A percentile compares a stretch with the other conserved stretches of the same genome.
These are phyloP conservation scores for Cystobasidiopsis lactophilus DNA, from an alignment of 768 basidiomycete genomes.

Conservation along the genomic window DNA sequence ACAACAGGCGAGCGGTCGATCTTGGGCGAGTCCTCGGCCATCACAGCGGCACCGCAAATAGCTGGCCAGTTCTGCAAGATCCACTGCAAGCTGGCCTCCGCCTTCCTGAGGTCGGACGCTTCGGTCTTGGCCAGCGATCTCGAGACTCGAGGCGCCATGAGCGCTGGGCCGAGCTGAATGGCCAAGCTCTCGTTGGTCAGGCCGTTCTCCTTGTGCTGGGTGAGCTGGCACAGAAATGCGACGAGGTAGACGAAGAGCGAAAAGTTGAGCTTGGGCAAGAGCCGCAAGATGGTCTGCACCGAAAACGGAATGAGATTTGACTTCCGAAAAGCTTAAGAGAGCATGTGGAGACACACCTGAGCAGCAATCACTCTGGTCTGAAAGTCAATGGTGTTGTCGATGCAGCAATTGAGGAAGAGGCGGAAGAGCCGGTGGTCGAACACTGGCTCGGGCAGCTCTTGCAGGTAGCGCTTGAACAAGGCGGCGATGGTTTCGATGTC, in stretches of 20 bases:
- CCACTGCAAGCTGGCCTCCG: too few species aligned
- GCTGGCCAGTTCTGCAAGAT: too few species aligned
- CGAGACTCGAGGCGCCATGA: conserved; percentile 21
- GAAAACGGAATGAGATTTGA: too few species aligned
- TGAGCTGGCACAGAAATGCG: conserved; percentile 34
- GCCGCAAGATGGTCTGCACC: conserved; percentile 32
- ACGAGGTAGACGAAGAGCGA: conserved; percentile 31
- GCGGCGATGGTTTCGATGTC: conserved; percentile 31
- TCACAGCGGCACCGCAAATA: too few species aligned
- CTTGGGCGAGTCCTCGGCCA: too few species aligned
- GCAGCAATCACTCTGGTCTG: conserved; percentile 27
- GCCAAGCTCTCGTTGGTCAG: conserved; percentile 31
- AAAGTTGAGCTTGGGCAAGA: conserved; percentile 29
- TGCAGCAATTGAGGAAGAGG: conserved; percentile 31
- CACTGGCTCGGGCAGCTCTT: conserved; percentile 31
- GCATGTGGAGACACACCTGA: too few species aligned
- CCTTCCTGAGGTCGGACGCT: too few species aligned
- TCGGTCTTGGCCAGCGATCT: too few species aligned
- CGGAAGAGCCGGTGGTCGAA: conserved; percentile 28
- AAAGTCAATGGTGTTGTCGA: conserved; percentile 23
- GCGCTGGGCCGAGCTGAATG: conserved; percentile 29
- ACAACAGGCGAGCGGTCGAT: too few species aligned
- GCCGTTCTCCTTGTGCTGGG: conserved; percentile 33
- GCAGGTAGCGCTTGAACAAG: conserved; percentile 31
- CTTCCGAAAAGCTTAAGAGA: too few species aligned